phyloP scores from a whole-genome alignment of 257 asterid genomes.

The Nemophila menziesii region DNA sequence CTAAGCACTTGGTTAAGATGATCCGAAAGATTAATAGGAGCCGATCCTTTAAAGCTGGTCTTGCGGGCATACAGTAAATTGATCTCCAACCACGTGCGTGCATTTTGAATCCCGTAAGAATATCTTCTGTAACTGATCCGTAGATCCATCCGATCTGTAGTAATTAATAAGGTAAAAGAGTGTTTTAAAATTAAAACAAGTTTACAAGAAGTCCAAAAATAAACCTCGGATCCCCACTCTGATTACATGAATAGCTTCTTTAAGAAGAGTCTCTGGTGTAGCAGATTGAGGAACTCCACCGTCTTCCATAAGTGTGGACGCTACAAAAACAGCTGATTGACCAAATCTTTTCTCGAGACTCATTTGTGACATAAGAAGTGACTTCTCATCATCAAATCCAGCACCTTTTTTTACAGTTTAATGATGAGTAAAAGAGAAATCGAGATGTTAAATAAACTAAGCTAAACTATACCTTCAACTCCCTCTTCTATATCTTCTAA shows the following conservation, averaged over 20 bases:
- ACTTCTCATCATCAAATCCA: slow-evolving; percentile 41
- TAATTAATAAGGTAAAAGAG: background rate
- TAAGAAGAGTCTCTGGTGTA: slow-evolving; percentile 48
- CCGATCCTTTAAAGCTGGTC: slow-evolving; percentile 32
- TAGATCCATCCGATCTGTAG: slow-evolving; percentile 57
- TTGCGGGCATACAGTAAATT: slow-evolving; percentile 22
- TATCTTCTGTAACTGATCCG: slow-evolving; percentile 31
- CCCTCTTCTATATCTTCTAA: slow-evolving; percentile 64
- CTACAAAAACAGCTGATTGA: slow-evolving; percentile 51
- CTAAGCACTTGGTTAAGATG: slow-evolving; percentile 31
- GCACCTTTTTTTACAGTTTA: slow-evolving; percentile 6
- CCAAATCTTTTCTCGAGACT: slow-evolving; percentile 56
- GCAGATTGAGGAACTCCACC: slow-evolving; percentile 53
- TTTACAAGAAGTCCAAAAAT: too few relatives aligned
- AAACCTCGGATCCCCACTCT: slow-evolving; percentile 84
- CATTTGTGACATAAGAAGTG: slow-evolving; percentile 45
- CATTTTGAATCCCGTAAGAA: slow-evolving; percentile 30
- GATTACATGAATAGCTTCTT: slow-evolving; percentile 58
- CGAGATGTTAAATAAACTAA: background rate
- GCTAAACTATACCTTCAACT: slow-evolving; percentile 33
- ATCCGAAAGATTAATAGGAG: slow-evolving; percentile 31
- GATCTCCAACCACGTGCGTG: slow-evolving; percentile 33
- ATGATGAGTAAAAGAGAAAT: background rate
- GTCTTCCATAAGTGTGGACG: slow-evolving; percentile 47
- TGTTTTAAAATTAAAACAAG: too few relatives aligned